Base-by-base conservation (phyloP, 1,139 yeast species). In the Diutina catenulata region DNA sequence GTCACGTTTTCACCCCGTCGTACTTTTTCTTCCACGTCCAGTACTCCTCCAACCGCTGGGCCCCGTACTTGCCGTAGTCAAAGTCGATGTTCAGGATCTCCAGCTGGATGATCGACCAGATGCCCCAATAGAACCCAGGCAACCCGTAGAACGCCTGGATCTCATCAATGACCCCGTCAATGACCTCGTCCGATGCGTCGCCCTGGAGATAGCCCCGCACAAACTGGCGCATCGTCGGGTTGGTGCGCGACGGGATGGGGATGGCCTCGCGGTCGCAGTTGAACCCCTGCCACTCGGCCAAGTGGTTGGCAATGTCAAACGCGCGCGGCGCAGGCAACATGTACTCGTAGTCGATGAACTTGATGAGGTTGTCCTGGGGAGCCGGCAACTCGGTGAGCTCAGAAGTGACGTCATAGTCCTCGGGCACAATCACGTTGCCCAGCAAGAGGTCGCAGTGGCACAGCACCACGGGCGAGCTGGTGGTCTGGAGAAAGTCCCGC, bases 201-300 rank as follows among this genome's bases (percentile, higher is more conserved):
- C 63, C 54, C 39, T 64, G 58, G 37, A 73, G 52, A 47, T 75
- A 75, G 1, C 72, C 63, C 38, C 54, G 56, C 33, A 73, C 69
- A 80, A 91, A 81, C 29, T 55, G 56, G 2, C 72, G 60, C 49
- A 80, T 54, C 2, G 64, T 58, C 0, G 61, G 60, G 45, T 78
- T 75, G 3, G 51, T 41, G 5, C 44, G 45, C 1, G 57, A 40
- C 1, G 83, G 81, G 8, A 55, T 53, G 0, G 86, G 88, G 28
- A 81, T 77, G 6, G 72, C 70, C 10, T 64, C 57, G 19, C 72
- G 64, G 45, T 76, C 74, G 54, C 93, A 82, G 44, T 77, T 76
- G 48, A 80, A 80, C 1, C 94, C 94, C 52, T 82, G 93, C 91
- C 91, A 82, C 56, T 82, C 94, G 52, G 81, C 79, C 47, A 82